Evolutionary conservation across 306 rosid species (phyloP).

Genomic region (Pterocarpus macrocarpus): DNA sequence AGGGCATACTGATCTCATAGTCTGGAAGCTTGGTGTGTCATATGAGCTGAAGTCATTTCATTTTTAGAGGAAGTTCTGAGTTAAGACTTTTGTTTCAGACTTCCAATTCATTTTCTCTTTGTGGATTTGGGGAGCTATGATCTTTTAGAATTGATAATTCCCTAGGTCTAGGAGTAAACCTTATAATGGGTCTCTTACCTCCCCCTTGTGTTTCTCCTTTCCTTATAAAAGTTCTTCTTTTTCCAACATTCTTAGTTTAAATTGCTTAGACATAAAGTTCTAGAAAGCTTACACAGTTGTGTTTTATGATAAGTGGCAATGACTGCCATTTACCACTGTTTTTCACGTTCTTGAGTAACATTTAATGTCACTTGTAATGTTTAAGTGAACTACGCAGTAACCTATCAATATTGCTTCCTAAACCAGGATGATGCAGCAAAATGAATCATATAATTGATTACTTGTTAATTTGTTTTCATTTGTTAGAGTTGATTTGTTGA

Average conservation of each 20-base stretch:
- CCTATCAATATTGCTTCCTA: too few species aligned
- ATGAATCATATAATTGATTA: conserved; percentile 20
- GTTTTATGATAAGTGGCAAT: background rate
- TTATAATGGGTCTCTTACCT: background rate
- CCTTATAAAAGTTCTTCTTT: background rate
- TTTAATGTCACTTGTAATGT: background rate
- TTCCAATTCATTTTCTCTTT: background rate
- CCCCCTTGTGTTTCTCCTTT: background rate
- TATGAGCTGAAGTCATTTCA: background rate
- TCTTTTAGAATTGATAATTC: background rate
- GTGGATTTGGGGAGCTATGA: background rate
- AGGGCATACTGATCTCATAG: background rate
- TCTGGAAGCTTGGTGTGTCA: background rate
- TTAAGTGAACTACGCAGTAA: background rate
- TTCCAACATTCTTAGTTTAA: background rate
- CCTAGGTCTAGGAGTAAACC: background rate
- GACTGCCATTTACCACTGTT: background rate
- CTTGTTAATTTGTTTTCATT: background rate
- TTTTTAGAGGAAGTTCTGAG: background rate
- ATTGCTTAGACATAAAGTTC: background rate
- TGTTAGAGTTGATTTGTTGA: too few species aligned
- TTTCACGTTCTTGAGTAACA: background rate
- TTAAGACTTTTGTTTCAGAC: background rate
- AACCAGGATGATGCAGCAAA: background rate
- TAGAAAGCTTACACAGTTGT: background rate